Percentiles rank a stretch among this genome's conserved stretches.
Evolutionary conservation across 345 rosid species (phyloP).

Genomic region (Viola odorata): DNA sequence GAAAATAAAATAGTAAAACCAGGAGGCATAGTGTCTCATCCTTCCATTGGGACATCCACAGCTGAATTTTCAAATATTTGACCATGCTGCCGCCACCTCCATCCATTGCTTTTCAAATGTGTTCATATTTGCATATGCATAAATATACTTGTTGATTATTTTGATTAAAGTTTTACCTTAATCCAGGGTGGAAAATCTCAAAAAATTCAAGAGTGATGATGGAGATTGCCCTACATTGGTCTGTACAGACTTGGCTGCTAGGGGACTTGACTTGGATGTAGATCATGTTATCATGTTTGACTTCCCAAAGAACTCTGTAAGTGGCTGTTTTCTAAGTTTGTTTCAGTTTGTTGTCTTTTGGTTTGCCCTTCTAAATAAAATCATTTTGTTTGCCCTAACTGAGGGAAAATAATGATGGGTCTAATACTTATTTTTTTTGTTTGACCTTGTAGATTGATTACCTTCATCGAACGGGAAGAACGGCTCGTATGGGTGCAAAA

Average conservation of each 20-base stretch:
- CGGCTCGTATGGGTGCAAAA: conserved; percentile 98
- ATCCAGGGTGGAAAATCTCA: conserved; percentile 74
- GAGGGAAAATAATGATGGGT: too few species aligned
- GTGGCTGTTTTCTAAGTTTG: conserved; percentile 15
- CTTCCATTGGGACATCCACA: not conserved
- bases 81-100: not conserved
- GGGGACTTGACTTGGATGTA: conserved; percentile 86
- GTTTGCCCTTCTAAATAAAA: conserved; percentile 37
- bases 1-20: too few species aligned
- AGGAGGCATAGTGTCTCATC: not conserved
- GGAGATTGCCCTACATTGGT: conserved; percentile 92
- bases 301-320: conserved; percentile 86
- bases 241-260: conserved; percentile 93
- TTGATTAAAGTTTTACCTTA: not conserved
- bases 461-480: conserved; percentile 96
- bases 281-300: conserved; percentile 96
- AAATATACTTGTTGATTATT: not conserved
- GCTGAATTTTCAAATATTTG: not conserved
- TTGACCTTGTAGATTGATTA: conserved; percentile 63
- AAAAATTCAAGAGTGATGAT: conserved; percentile 79
- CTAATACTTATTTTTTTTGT: not conserved
- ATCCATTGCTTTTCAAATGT: not conserved
- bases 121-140: not conserved
- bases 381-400: not conserved
- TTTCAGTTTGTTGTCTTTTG: conserved; percentile 29